Percentiles rank a stretch among this genome's conserved stretches.
Conservation (phyloP, 2,329 filamentous ascomycete genomes). For the Bipolaris sorokiniana region DNA sequence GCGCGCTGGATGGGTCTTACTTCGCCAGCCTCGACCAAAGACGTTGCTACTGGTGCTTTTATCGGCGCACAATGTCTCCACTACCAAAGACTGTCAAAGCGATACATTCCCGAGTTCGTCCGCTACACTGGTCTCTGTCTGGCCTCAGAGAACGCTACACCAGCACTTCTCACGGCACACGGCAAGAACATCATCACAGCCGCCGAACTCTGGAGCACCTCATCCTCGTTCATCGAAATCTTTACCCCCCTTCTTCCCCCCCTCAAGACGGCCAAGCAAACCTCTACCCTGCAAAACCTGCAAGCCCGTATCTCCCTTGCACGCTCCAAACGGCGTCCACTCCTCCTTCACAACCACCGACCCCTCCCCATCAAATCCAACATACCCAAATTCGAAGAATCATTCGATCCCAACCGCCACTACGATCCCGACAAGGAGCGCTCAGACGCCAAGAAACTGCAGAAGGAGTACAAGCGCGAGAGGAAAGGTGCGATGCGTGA, state of each 20-base stretch:
- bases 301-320: constrained; percentile 66
- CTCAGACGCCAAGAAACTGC: constrained; percentile 81
- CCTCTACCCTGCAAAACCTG: constrained; percentile 66
- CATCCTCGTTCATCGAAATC: constrained; percentile 78
- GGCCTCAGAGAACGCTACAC: constrained; percentile 47
- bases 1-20: constrained; percentile 82
- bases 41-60: constrained; percentile 77
- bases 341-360: constrained; percentile 87
- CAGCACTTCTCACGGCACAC: constrained; percentile 64
- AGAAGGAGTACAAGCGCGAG: constrained; percentile 92
- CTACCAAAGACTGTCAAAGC: constrained; percentile 82
- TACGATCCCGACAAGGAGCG: constrained; percentile 96
- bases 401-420: constrained; percentile 92
- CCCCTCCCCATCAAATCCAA: constrained; percentile 86
- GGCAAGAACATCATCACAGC: constrained; percentile 70
- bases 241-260: constrained; percentile 65
- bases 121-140: constrained; percentile 81
- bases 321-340: constrained; percentile 72
- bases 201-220: constrained; percentile 74
- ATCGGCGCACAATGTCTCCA: constrained; percentile 78
- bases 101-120: constrained; percentile 87
- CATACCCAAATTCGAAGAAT: constrained; percentile 94
- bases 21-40: constrained; percentile 67
- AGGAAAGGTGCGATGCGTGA: constrained; percentile 93
- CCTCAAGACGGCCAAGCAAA: constrained; percentile 40